Evolutionary conservation across 306 rosid species (phyloP).

Genomic region (Lathyrus oleraceus): DNA sequence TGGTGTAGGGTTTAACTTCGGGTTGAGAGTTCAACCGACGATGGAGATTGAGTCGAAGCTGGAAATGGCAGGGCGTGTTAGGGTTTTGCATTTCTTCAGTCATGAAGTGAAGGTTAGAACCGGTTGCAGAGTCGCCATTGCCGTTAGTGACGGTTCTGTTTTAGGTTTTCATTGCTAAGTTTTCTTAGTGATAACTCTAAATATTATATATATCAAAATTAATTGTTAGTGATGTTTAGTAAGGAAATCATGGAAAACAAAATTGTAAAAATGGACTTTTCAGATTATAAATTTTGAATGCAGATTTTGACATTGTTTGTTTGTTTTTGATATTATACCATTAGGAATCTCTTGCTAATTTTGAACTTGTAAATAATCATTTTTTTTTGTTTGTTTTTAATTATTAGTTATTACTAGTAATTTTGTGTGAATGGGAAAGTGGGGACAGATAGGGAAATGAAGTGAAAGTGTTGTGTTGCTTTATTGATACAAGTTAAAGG

Average conservation of each 20-base stretch:
- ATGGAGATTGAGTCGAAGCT: constrained; percentile 83
- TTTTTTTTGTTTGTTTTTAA: background rate
- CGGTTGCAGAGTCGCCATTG: constrained; percentile 67
- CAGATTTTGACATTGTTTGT: background rate
- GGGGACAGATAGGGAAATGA: constrained; percentile 19
- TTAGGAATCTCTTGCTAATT: background rate
- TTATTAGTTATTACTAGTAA: background rate
- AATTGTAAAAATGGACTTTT: constrained; percentile 44
- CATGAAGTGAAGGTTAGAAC: constrained; percentile 67
- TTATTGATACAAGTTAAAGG: constrained; percentile 37
- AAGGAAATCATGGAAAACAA: constrained; percentile 1
- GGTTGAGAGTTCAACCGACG: constrained; percentile 52
- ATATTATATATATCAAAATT: constrained; percentile 8
- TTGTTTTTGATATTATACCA: too few relatives aligned
- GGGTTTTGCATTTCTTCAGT: constrained; percentile 77
- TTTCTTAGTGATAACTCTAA: background rate
- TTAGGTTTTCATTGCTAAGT: constrained; percentile 79
- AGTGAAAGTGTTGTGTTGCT: constrained; percentile 1
- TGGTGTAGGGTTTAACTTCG: constrained; percentile 39
- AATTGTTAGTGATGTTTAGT: constrained; percentile 21
- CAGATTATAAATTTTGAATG: background rate
- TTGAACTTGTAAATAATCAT: background rate
- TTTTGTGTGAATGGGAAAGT: constrained; percentile 4
- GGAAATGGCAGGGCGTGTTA: constrained; percentile 86
- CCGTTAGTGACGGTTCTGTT: constrained; percentile 83